Conservation (phyloP, 164 flowering plant species). For the Nelumbo lutea region DNA sequence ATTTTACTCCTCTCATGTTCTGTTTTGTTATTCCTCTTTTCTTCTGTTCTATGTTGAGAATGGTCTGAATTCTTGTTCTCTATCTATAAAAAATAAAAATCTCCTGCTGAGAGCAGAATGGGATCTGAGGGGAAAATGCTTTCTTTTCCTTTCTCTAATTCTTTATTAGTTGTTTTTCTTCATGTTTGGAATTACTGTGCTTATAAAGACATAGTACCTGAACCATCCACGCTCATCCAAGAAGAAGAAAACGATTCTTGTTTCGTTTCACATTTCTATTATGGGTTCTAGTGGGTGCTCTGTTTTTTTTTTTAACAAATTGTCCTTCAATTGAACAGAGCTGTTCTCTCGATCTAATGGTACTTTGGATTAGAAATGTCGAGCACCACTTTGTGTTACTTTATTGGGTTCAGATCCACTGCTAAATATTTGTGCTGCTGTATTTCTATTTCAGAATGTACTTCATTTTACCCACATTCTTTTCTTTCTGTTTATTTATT, state of each 20-base stretch:
- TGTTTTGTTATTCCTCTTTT: background rate
- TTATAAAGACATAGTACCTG: background rate
- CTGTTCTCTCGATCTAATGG: conserved; percentile 5
- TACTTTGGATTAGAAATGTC: too few species aligned
- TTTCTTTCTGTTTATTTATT: too few species aligned
- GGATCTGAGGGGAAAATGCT: conserved; percentile 5
- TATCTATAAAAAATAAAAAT: background rate
- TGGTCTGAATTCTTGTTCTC: background rate
- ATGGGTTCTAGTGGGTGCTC: conserved; percentile 13
- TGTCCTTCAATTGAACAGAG: conserved; percentile 24
- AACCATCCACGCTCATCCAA: conserved; percentile 17
- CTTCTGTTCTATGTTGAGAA: background rate
- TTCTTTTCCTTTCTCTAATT: background rate
- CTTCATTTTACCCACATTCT: background rate
- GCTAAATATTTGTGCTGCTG: too few species aligned
- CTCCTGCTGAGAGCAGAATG: background rate
- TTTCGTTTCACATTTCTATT: conserved; percentile 7
- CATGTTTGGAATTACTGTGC: background rate
- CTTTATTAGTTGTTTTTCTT: too few species aligned
- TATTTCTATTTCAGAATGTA: conserved; percentile 11
- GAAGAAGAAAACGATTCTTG: conserved; percentile 10
- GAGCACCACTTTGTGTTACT: too few species aligned
- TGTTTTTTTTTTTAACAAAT: conserved; percentile 18
- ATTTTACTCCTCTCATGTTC: background rate
- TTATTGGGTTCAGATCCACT: too few species aligned